phyloP scores from a whole-genome alignment of 2,329 filamentous ascomycete species.

The Xylariaceae sp. region DNA sequence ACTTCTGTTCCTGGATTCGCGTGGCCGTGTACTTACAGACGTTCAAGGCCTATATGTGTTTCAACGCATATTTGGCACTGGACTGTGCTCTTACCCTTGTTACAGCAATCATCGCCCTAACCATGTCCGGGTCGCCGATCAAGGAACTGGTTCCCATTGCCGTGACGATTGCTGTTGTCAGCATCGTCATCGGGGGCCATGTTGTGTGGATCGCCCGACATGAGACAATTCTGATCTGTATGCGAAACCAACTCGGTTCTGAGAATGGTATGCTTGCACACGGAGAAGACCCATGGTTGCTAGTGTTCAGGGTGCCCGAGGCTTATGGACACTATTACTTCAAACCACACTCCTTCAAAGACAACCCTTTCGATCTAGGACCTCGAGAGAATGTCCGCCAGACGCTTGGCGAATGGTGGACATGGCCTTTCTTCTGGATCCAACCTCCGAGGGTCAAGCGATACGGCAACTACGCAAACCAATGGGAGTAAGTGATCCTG shows the following conservation, averaged over 20 bases:
- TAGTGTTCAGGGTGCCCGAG: conserved; percentile 1
- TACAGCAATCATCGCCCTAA: neutral
- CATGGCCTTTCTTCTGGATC: conserved; percentile 6
- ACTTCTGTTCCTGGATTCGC: neutral
- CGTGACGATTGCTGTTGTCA: too few relatives aligned
- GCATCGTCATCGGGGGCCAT: too few relatives aligned
- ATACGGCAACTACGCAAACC: neutral
- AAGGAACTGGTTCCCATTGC: too few relatives aligned
- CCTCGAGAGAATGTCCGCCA: neutral
- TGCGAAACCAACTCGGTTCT: too few relatives aligned
- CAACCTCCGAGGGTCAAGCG: neutral
- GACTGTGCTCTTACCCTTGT: neutral
- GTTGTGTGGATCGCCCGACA: neutral
- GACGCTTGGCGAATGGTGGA: neutral
- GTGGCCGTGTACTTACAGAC: conserved; percentile 1
- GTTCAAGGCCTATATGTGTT: neutral
- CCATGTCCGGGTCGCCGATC: too few relatives aligned
- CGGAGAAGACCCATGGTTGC: neutral
- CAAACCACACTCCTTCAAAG: neutral
- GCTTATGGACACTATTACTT: neutral
- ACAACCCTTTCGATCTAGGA: neutral
- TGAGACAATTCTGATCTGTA: too few relatives aligned
- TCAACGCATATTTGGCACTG: neutral
- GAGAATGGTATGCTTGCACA: too few relatives aligned
- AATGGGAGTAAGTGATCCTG: conserved; percentile 2